Evolutionary conservation across 371 early-diverging fungal species (phyloP).

Genomic region (Rhizopus arrhizus): DNA sequence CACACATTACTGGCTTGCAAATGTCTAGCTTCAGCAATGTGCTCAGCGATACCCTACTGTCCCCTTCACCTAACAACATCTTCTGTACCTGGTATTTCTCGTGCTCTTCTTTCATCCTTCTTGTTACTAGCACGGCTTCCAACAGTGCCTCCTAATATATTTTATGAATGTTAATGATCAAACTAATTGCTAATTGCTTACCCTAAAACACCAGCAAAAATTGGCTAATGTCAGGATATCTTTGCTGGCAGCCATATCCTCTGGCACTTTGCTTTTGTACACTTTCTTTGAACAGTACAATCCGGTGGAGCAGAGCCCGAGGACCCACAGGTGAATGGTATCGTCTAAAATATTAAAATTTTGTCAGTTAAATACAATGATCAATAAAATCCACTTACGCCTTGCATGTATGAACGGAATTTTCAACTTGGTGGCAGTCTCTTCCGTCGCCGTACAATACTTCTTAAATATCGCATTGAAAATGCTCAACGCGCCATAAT

Average conservation of each 20-base stretch:
- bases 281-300: background rate
- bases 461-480: background rate
- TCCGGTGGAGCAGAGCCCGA: background rate
- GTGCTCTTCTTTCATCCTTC: background rate
- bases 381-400: background rate
- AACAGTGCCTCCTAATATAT: background rate
- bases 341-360: constrained; percentile 11
- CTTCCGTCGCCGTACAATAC: background rate
- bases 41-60: background rate
- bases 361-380: background rate
- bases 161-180: background rate
- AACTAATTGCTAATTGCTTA: constrained; percentile 1
- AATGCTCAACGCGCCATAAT: constrained; percentile 1
- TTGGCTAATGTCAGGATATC: constrained; percentile 7
- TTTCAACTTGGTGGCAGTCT: background rate
- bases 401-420: constrained; percentile 2
- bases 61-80: background rate
- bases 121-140: background rate
- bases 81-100: background rate
- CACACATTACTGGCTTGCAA: constrained; percentile 5
- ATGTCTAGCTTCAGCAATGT: constrained; percentile 2
- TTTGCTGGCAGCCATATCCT: constrained; percentile 9
- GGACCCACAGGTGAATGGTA: background rate
- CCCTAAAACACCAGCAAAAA: constrained; percentile 3
- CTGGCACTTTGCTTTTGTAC: constrained; percentile 1